Evolutionary conservation across 331 rosid genomes (phyloP), one percentile per base, ranked within the genome.

Genomic region (Rhamnella rubrinervis): DNA sequence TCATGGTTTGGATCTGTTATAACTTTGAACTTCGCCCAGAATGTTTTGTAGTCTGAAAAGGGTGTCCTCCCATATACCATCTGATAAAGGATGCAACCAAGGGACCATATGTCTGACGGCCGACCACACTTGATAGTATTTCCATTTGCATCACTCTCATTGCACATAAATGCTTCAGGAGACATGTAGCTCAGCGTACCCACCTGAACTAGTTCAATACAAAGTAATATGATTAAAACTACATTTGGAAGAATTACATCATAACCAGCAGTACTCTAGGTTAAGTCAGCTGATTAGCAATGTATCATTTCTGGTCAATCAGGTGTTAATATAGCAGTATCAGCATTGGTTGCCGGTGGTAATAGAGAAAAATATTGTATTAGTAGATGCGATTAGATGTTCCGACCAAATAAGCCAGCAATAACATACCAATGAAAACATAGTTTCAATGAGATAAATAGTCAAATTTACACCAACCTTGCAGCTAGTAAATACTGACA

Each of bases 111-210:
- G 82, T 93, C 97, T 14, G 98, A 93, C 40, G 97, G 88, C 61
- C 98, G 89, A 58, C 98, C 98, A 70, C 98, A 93, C 83, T 93
- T 90, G 68, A 90, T 93, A 20, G 84, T 68, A 86, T 93, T 90
- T 83, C 98, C 98, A 20, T 88, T 86, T 11, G 86, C 96, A 81
- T 93, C 98, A 69, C 59, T 81, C 79, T 93, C 98, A 47, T 93
- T 93, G 83, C 98, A 90, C 98, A 93, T 70, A 61, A 93, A 93
- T 72, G 98, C 98, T 78, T 93, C 98, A 2, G 98, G 98, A 70
- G 98, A 93, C 98, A 93, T 93, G 88, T 93, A 93, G 78, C 97
- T 93, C 63, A 93, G 81, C 40, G 98, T 93, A 55, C 98, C 98
- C 50, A 90, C 97, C 98, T 93, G 80, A 61, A 75, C 39, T 5